phyloP scores from a whole-genome alignment of 2,329 filamentous ascomycete species.

The Didymella keratinophila region DNA sequence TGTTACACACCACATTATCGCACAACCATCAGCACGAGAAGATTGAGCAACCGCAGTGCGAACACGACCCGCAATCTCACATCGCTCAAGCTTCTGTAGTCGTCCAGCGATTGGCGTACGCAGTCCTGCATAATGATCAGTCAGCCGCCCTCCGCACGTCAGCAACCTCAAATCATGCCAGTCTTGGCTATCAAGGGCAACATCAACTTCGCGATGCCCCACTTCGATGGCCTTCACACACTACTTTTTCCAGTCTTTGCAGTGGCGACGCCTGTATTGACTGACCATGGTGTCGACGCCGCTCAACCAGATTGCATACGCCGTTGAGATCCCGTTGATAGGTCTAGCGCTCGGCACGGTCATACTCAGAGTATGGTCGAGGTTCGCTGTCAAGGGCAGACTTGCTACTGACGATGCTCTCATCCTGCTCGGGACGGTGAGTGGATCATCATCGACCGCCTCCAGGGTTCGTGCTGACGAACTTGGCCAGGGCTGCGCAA shows the following conservation, averaged over 20 bases:
- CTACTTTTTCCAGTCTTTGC: not conserved
- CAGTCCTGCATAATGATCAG: slow-evolving; percentile 18
- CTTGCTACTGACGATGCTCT: slow-evolving; percentile 36
- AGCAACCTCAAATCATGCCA: slow-evolving; percentile 17
- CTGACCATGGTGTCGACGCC: slow-evolving; percentile 7
- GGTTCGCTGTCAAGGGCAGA: slow-evolving; percentile 34
- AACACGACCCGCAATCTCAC: not conserved
- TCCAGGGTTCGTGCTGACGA: slow-evolving; percentile 7
- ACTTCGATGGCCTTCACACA: not conserved
- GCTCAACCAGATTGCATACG: slow-evolving; percentile 22
- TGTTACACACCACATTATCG: not conserved
- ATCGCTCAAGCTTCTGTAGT: not conserved
- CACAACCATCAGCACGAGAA: not conserved
- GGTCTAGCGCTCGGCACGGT: slow-evolving; percentile 34
- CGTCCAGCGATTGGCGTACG: not conserved
- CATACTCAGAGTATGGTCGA: slow-evolving; percentile 33
- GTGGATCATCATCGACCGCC: not conserved
- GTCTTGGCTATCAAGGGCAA: slow-evolving; percentile 20
- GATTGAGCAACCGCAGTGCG: not conserved
- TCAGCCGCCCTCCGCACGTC: slow-evolving; percentile 27
- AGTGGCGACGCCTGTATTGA: not conserved
- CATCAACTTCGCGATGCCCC: slow-evolving; percentile 23
- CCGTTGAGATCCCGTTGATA: slow-evolving; percentile 40
- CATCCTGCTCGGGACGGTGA: slow-evolving; percentile 34
- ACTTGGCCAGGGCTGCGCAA: slow-evolving; percentile 24